Conservation (phyloP, 2,329 filamentous ascomycete species). For the Fusarium stilboides region DNA sequence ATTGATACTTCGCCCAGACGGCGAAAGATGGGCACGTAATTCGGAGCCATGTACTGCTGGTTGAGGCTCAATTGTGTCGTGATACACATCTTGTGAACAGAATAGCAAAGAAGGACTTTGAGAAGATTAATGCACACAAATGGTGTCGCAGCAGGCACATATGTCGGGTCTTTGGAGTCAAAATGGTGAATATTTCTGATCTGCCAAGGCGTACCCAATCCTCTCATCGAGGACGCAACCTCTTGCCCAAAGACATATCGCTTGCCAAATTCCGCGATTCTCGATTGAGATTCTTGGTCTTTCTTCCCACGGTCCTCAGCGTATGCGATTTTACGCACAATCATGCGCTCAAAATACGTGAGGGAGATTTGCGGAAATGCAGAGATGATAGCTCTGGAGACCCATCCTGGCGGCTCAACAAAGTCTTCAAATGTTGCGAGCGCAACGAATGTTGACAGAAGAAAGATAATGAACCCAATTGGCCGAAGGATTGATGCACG, state of each 20-base stretch:
- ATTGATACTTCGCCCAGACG: slow-evolving; percentile 24
- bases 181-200: slow-evolving; percentile 46
- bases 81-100: slow-evolving; percentile 35
- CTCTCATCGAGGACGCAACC: slow-evolving; percentile 44
- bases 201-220: slow-evolving; percentile 40
- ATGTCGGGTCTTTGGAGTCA: slow-evolving; percentile 27
- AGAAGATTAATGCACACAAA: slow-evolving; percentile 33
- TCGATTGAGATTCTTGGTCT: slow-evolving; percentile 5
- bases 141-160: slow-evolving; percentile 19
- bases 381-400: slow-evolving; percentile 34
- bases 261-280: slow-evolving; percentile 5
- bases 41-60: slow-evolving; percentile 30
- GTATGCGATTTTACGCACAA: slow-evolving; percentile 41
- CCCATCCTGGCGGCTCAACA: slow-evolving; percentile 43
- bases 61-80: slow-evolving; percentile 32
- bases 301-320: slow-evolving; percentile 13
- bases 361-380: slow-evolving; percentile 43
- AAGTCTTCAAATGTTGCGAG: slow-evolving; percentile 35
- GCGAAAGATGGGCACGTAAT: slow-evolving; percentile 33
- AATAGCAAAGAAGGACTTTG: slow-evolving; percentile 36
- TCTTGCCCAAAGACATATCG: slow-evolving; percentile 43
- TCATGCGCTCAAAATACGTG: slow-evolving; percentile 45
- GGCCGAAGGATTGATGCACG: slow-evolving; percentile 33
- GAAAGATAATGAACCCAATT: slow-evolving; percentile 37
- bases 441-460: slow-evolving; percentile 38